Base-by-base conservation (phyloP, 352 stramenopile genomes). In the Pythium plurisporium region DNA sequence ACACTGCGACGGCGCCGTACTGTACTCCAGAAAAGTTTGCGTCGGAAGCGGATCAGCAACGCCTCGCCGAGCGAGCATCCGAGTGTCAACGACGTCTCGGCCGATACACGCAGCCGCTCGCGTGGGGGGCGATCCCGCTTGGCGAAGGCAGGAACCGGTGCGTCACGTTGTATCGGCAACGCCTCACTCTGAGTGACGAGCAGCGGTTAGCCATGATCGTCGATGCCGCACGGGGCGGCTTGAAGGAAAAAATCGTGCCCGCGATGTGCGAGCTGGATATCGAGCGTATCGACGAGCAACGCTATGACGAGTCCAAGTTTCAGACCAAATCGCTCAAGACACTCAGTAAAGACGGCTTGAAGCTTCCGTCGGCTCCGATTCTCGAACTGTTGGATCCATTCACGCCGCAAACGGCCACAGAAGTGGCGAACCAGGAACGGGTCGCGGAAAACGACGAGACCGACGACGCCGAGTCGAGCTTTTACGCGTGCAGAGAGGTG, bases 111-210 rank as follows among this genome's bases (percentile, higher is more conserved):
- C 78, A 90, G 29, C 64, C 76, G 11, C 65, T 91, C 1, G 79
- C 74, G 3, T 93, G 82, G 80, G 82, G 80, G 5, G 69, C 64
- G 0, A 73, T 87, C 1, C 50, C 73, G 2, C 44, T 93, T 1
- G 48, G 42, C 8, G 78, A 87, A 53, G 72, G 73, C 4, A 40
- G 30, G 12, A 79, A 74, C 17, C 67, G 70, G 23, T 43, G 68
- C 0, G 84, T 93, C 73, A 77, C 76, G 5, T 45, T 90, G 4
- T 90, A 80, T 41, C 67, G 82, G 17, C 82, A 91, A 52, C 76
- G 78, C 26, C 38, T 54, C 8, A 79, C 73, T 2, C 73, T 90
- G 41, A 70, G 65, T 23, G 79, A 92, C 27, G 79, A 92, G 4
- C 67, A 82, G 44, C 66, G 79, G n/a, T 34, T 92, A 1, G 48